Conservation (phyloP, 2,329 filamentous ascomycete genomes). For the Calonectria hongkongensis region DNA sequence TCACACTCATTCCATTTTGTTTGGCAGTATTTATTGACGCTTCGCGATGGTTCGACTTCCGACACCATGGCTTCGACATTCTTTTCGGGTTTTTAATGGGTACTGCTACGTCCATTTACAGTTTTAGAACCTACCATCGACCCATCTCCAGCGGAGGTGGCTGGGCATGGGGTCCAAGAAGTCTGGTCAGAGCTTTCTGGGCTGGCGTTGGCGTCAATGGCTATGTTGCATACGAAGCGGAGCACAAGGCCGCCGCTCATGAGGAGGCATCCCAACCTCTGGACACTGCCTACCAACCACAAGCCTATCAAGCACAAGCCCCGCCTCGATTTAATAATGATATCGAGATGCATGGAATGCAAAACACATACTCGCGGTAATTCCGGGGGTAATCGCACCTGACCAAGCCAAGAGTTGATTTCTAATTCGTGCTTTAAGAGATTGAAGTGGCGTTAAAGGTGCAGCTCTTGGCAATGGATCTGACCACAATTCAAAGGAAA, state of each 20-base stretch:
- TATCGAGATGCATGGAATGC: conserved; percentile 15
- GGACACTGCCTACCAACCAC: conserved; percentile 1
- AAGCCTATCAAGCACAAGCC: neutral
- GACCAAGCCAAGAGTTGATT: too few species aligned
- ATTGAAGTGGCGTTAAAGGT: neutral
- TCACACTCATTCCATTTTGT: conserved; percentile 84
- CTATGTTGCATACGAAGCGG: conserved; percentile 67
- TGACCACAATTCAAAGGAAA: neutral
- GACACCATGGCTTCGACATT: conserved; percentile 94
- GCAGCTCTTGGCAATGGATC: neutral
- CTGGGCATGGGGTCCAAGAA: conserved; percentile 92
- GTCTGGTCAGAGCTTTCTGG: conserved; percentile 83
- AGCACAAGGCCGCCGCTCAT: neutral
- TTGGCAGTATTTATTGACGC: conserved; percentile 86
- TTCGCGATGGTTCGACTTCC: conserved; percentile 90
- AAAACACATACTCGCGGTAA: conserved; percentile 14
- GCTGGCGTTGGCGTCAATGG: conserved; percentile 80
- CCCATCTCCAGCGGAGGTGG: conserved; percentile 83
- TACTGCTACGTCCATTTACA: conserved; percentile 79
- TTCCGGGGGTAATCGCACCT: neutral
- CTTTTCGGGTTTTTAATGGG: conserved; percentile 88
- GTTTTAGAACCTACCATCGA: conserved; percentile 90
- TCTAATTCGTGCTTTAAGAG: too few species aligned
- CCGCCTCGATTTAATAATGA: neutral
- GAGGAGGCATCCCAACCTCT: conserved; percentile 41